phyloP scores from a whole-genome alignment of 352 stramenopile species.

The Phytophthora palmivora region DNA sequence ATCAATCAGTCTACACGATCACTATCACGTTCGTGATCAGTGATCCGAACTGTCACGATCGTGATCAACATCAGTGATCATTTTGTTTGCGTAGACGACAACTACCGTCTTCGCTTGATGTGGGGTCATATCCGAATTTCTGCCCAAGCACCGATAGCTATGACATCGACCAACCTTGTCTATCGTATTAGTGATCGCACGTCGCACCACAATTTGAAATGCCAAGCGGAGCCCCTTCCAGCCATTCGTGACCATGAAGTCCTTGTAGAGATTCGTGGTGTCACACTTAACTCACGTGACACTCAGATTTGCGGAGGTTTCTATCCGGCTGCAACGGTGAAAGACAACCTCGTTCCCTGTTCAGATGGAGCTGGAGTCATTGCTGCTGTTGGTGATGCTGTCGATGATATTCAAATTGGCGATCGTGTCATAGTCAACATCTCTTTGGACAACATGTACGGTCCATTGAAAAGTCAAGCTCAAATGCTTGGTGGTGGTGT shows the following conservation, averaged over 20 bases:
- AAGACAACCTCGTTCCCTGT: slow-evolving; percentile 34
- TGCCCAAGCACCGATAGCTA: slow-evolving; percentile 8
- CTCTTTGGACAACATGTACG: slow-evolving; percentile 31
- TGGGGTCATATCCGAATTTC: slow-evolving; percentile 10
- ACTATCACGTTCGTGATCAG: too few species aligned
- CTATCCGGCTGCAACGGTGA: slow-evolving; percentile 25
- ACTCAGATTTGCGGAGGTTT: slow-evolving; percentile 23
- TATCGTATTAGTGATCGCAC: slow-evolving; percentile 35
- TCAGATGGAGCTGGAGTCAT: slow-evolving; percentile 35
- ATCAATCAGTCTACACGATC: too few species aligned
- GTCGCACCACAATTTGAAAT: slow-evolving; percentile 31
- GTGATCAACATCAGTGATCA: slow-evolving; percentile 17
- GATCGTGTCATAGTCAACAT: slow-evolving; percentile 44
- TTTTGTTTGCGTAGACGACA: slow-evolving; percentile 27
- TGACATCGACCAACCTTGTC: slow-evolving; percentile 23
- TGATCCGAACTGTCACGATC: too few species aligned
- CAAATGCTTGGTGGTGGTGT: slow-evolving; percentile 33
- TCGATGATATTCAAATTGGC: slow-evolving; percentile 22
- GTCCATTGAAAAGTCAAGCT: slow-evolving; percentile 20
- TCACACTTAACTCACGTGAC: slow-evolving; percentile 38
- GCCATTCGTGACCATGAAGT: slow-evolving; percentile 28
- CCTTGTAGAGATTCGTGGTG: slow-evolving; percentile 34
- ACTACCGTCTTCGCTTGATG: slow-evolving; percentile 9
- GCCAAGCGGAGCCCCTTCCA: slow-evolving; percentile 17
- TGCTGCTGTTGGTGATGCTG: slow-evolving; percentile 23